Percentiles rank a stretch among this genome's conserved stretches.
Conservation (phyloP, 2,329 filamentous ascomycete genomes). For the Colletotrichum sp. region DNA sequence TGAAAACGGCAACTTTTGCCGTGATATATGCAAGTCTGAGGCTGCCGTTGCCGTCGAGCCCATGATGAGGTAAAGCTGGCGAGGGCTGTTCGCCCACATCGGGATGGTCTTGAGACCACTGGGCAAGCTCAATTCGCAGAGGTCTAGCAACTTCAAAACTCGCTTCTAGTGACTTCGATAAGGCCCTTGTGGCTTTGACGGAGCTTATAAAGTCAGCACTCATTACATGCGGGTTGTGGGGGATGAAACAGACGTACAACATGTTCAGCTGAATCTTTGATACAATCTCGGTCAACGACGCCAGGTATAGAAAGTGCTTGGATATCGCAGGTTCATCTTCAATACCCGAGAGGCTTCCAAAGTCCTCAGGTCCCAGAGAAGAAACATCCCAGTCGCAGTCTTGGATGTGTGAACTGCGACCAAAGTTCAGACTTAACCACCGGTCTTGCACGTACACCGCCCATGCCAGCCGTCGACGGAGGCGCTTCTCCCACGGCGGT, state of each 20-base stretch:
- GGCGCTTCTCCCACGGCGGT: not conserved
- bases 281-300: not conserved
- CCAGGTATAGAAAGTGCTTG: not conserved
- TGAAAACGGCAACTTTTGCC: not conserved
- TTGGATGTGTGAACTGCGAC: constrained; percentile 6
- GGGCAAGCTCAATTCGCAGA: not conserved
- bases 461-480: constrained; percentile 6
- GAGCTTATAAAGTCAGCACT: not conserved
- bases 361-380: not conserved
- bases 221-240: not conserved
- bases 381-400: constrained; percentile 9
- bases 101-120: not conserved
- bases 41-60: not conserved
- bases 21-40: constrained; percentile 7
- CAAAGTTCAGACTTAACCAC: constrained; percentile 9
- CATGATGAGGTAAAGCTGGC: not conserved
- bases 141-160: constrained; percentile 9
- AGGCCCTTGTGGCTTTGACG: not conserved
- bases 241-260: not conserved
- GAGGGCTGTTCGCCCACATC: not conserved
- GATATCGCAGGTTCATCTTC: not conserved
- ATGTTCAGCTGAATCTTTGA: constrained; percentile 9
- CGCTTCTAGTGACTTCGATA: not conserved
- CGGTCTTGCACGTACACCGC: constrained; percentile 5
- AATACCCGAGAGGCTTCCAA: not conserved